Percentiles rank a stretch among this genome's conserved stretches.
Evolutionary conservation across 1,284 basidiomycete species (phyloP).

Genomic region (Marasmius oreades): DNA sequence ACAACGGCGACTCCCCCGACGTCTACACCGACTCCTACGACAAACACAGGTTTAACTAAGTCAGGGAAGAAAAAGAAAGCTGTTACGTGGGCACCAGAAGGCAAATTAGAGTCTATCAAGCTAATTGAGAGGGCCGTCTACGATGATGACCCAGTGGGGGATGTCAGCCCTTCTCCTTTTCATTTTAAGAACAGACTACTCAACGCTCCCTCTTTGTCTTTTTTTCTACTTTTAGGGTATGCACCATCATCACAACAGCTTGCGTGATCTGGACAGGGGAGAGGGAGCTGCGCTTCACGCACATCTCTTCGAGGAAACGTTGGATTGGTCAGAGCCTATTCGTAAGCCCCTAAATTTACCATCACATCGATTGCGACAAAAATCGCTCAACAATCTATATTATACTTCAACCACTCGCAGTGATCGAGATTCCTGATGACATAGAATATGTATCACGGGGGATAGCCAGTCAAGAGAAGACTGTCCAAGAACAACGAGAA

Average conservation of each 20-base stretch:
- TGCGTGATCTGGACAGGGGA: slow-evolving; percentile 79
- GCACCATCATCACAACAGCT: slow-evolving; percentile 51
- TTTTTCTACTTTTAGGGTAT: slow-evolving; percentile 54
- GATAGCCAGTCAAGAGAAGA: slow-evolving; percentile 60
- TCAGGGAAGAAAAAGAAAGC: slow-evolving; percentile 65
- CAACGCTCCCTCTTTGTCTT: slow-evolving; percentile 52
- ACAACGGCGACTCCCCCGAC: slow-evolving; percentile 31
- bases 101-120: slow-evolving; percentile 65
- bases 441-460: slow-evolving; percentile 55
- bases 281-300: slow-evolving; percentile 80
- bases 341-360: slow-evolving; percentile 40
- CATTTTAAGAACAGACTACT: slow-evolving; percentile 37
- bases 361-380: neutral
- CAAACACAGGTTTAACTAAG: slow-evolving; percentile 34
- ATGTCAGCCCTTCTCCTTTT: slow-evolving; percentile 59
- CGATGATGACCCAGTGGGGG: slow-evolving; percentile 70
- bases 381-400: neutral
- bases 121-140: slow-evolving; percentile 80
- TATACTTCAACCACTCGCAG: slow-evolving; percentile 30
- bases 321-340: slow-evolving; percentile 78
- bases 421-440: slow-evolving; percentile 57
- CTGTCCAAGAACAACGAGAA: slow-evolving; percentile 69
- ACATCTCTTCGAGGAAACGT: slow-evolving; percentile 75
- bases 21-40: slow-evolving; percentile 21
- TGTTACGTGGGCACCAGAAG: slow-evolving; percentile 74